Evolutionary conservation across 257 asterid genomes (phyloP), one percentile per base, ranked within the genome.

Genomic region (Jacaranda mimosifolia): DNA sequence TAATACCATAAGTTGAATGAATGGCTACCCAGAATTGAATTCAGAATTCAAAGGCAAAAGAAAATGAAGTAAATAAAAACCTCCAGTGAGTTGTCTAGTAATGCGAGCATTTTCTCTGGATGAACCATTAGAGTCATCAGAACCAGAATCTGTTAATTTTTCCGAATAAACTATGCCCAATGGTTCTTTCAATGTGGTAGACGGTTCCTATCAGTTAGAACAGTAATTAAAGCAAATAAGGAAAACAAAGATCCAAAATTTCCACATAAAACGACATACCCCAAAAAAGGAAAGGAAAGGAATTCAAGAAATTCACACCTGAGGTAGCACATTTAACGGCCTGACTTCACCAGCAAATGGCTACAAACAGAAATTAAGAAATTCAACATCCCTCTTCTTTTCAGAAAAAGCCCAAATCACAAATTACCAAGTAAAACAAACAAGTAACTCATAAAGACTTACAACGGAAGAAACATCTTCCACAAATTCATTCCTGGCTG

Each of bases 391-490:
- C 62, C 64, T 60, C 63, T 11, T 69, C 53, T 14, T 32, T 52
- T 1, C 18, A 40, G n/a, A 65, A 51, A 49, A 18, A 52, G 15
- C 40, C 69, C 12, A 35, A 62, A 73, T 39, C 48, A 68, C 40
- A 58, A 75, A 57, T 10, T 5, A 49, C 19, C 43, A 72, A 43
- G 53, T 40, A 70, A 77, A 35, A 11, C 15, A 38, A 80, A 42
- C 13, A n/a, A 79, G 77, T 8, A 66, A 55, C 51, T 53, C 68
- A 26, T 14, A 66, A 48, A 11, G 63, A 83, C 97, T 86, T 86
- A 94, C 98, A 76, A 89, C 85, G 63, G 92, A 58, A n/a, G 97
- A 87, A n/a, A 83, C 88, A 72, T 92, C 97, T 75, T 94, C 97
- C 45, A 86, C 76, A 69, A 88, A 88, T 72, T 87, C 96, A 80